phyloP scores from a whole-genome alignment of 2,329 filamentous ascomycete species.

The Coniochaeta hoffmannii region DNA sequence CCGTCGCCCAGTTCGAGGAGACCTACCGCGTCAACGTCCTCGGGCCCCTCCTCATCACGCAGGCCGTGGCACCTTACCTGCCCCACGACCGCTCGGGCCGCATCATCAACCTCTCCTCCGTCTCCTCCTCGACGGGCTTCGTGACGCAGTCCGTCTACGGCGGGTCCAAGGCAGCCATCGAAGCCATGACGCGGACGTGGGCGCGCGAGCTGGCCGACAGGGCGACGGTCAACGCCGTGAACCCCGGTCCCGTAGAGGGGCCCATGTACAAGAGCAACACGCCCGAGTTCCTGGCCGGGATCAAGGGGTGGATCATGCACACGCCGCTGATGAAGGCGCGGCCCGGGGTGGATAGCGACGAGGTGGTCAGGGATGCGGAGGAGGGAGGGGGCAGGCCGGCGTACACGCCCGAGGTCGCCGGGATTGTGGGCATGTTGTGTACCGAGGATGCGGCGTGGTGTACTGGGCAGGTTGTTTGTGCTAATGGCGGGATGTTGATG shows the following conservation, averaged over 20 bases:
- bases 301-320: constrained; percentile 35
- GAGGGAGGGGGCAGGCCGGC: constrained; percentile 51
- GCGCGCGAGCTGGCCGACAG: constrained; percentile 45
- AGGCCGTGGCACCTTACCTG: constrained; percentile 64
- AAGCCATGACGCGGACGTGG: constrained; percentile 54
- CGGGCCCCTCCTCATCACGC: constrained; percentile 69
- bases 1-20: constrained; percentile 56
- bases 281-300: constrained; percentile 32
- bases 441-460: constrained; percentile 66
- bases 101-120: constrained; percentile 49
- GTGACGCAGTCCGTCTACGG: constrained; percentile 49
- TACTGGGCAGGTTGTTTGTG: constrained; percentile 72
- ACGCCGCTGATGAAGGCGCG: constrained; percentile 57
- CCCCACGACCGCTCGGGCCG: constrained; percentile 56
- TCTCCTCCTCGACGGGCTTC: constrained; percentile 46
- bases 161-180: constrained; percentile 49
- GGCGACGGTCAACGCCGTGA: constrained; percentile 49
- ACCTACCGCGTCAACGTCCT: constrained; percentile 78
- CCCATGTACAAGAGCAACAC: constrained; percentile 41
- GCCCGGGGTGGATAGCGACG: constrained; percentile 52
- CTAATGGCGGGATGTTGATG: constrained; percentile 66
- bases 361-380: constrained; percentile 51
- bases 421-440: constrained; percentile 70
- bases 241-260: constrained; percentile 48
- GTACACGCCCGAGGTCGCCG: constrained; percentile 65